Conservation (phyloP, 192 early-diverging fungal species). For the Physocladia obscura region DNA sequence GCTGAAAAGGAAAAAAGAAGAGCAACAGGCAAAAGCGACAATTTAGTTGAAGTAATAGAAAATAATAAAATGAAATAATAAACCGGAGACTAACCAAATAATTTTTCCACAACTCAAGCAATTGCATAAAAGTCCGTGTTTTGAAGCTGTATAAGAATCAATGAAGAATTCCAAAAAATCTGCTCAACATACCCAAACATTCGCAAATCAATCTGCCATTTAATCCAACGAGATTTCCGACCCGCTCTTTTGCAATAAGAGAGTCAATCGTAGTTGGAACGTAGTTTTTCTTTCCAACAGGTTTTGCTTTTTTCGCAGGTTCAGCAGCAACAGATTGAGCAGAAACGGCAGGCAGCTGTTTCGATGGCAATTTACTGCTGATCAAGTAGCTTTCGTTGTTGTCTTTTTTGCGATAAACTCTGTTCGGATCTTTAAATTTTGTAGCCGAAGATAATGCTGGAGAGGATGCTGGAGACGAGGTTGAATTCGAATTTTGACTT, state of each 20-base stretch:
- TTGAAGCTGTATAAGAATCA: constrained; percentile 28
- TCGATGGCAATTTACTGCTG: background rate
- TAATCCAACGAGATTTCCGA: constrained; percentile 45
- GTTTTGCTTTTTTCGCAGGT: background rate
- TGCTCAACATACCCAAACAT: constrained; percentile 39
- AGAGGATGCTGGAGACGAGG: background rate
- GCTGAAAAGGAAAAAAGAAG: too few relatives aligned
- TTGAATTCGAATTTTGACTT: too few relatives aligned
- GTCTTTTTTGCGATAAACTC: constrained; percentile 14
- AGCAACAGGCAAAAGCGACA: background rate
- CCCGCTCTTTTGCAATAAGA: constrained; percentile 32
- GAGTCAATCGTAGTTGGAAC: constrained; percentile 25
- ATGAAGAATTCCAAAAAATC: constrained; percentile 1
- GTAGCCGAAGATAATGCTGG: background rate
- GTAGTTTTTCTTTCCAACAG: constrained; percentile 1
- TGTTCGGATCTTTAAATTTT: background rate
- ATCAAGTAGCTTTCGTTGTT: background rate
- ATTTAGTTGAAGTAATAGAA: background rate
- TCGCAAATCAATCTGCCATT: constrained; percentile 42
- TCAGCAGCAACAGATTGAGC: background rate
- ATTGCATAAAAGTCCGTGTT: constrained; percentile 48
- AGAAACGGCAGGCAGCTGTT: background rate
- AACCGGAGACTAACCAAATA: constrained; percentile 36
- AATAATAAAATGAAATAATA: background rate
- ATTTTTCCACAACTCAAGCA: constrained; percentile 52